Conservation (phyloP, 1,284 basidiomycete species). For the Trametes pubescens region DNA sequence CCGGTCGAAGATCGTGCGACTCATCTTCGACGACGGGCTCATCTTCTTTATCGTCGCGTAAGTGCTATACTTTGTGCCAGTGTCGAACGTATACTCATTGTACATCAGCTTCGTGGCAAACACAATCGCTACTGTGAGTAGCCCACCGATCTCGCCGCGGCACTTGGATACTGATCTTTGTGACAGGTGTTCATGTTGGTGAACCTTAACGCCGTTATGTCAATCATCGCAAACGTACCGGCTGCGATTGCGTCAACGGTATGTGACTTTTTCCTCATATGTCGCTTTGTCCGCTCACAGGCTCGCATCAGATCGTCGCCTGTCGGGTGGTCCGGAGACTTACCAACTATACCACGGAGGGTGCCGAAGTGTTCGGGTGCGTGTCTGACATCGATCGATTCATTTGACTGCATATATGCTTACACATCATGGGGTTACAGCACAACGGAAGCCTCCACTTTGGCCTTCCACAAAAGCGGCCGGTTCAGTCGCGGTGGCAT, state of each 20-base stretch:
- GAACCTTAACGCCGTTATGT: constrained; percentile 77
- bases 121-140: constrained; percentile 65
- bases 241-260: constrained; percentile 74
- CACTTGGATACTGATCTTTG: constrained; percentile 5
- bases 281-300: neutral
- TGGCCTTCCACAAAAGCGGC: constrained; percentile 45
- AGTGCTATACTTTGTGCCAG: constrained; percentile 39
- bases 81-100: neutral
- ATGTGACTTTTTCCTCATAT: constrained; percentile 32
- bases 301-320: constrained; percentile 66
- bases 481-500: constrained; percentile 39
- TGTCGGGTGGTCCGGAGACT: constrained; percentile 73
- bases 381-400: constrained; percentile 38
- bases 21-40: constrained; percentile 75
- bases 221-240: constrained; percentile 77
- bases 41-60: constrained; percentile 80
- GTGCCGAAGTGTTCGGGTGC: constrained; percentile 61
- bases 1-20: constrained; percentile 63
- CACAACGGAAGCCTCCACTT: constrained; percentile 47
- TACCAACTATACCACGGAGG: constrained; percentile 60
- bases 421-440: constrained; percentile 14
- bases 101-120: constrained; percentile 67
- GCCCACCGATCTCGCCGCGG: neutral
- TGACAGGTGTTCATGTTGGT: constrained; percentile 72
- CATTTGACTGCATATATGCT: constrained; percentile 3